These are phyloP conservation scores for Malassezia japonica DNA, from an alignment of 1,284 basidiomycete genomes.

Conservation along the genomic window DNA sequence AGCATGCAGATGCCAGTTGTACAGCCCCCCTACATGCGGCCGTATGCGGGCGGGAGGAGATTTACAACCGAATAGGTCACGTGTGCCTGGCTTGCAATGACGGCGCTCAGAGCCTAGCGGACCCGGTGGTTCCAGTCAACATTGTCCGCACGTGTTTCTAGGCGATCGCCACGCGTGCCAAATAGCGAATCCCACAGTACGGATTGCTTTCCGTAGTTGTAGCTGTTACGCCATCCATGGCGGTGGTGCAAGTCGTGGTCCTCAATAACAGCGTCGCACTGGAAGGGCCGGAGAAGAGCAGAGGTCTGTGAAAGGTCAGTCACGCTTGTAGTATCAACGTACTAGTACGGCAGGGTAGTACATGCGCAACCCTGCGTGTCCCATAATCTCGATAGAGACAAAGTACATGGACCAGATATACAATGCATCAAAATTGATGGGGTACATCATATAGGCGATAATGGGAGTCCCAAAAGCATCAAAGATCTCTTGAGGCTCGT, in stretches of 20 bases:
- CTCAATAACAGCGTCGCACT: constrained; percentile 35
- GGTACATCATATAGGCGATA: constrained; percentile 24
- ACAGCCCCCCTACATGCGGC: too few species aligned
- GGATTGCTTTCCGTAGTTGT: constrained; percentile 44
- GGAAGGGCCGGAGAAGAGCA: constrained; percentile 22
- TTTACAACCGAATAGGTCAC: too few species aligned
- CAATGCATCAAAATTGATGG: constrained; percentile 24
- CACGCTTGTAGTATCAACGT: neutral
- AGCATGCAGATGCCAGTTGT: too few species aligned
- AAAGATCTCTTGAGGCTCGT: constrained; percentile 33
- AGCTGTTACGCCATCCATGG: constrained; percentile 28
- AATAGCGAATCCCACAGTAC: constrained; percentile 41
- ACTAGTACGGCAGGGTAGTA: constrained; percentile 21
- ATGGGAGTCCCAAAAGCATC: constrained; percentile 33
- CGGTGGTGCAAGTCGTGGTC: constrained; percentile 48
- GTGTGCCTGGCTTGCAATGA: too few species aligned
- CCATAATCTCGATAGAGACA: constrained; percentile 30
- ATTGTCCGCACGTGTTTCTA: constrained; percentile 22
- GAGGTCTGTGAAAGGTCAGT: constrained; percentile 16
- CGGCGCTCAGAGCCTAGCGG: too few species aligned
- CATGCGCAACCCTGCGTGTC: constrained; percentile 33
- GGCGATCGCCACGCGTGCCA: constrained; percentile 30
- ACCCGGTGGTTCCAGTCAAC: constrained; percentile 18
- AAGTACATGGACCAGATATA: constrained; percentile 19
- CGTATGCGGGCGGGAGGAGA: too few species aligned